Evolutionary conservation across 2,329 filamentous ascomycete genomes (phyloP).

Genomic region (Amauroascus verrucosus): DNA sequence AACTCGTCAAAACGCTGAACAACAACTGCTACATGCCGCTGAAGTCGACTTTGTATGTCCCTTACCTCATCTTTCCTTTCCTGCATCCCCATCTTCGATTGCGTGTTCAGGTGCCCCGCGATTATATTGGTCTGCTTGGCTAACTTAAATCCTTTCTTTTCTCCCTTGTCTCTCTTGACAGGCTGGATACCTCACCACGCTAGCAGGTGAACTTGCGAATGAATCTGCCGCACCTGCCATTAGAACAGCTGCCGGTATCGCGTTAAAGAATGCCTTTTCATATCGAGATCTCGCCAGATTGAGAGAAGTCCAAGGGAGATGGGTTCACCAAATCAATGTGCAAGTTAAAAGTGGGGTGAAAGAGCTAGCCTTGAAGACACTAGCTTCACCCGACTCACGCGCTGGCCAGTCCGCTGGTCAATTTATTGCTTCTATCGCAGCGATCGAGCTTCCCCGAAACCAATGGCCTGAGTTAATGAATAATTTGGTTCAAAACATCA

Average conservation of each 20-base stretch:
- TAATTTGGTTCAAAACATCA: constrained; percentile 82
- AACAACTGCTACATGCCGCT: constrained; percentile 84
- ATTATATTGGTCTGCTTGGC: neutral
- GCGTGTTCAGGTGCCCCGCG: neutral
- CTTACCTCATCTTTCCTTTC: constrained; percentile 9
- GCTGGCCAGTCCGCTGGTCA: constrained; percentile 85
- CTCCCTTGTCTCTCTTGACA: constrained; percentile 31
- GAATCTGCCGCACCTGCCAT: constrained; percentile 73
- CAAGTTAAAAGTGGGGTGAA: constrained; percentile 82
- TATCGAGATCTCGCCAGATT: constrained; percentile 80
- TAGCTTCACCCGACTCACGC: constrained; percentile 66
- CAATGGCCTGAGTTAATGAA: constrained; percentile 92
- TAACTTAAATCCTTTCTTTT: neutral
- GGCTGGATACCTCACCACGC: constrained; percentile 84
- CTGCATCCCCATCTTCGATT: too few species aligned
- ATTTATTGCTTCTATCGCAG: constrained; percentile 87
- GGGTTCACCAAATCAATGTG: constrained; percentile 71
- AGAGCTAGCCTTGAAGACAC: constrained; percentile 76
- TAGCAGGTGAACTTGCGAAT: constrained; percentile 90
- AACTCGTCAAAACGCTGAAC: constrained; percentile 82
- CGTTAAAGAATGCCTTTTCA: constrained; percentile 96
- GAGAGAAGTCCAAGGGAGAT: constrained; percentile 85
- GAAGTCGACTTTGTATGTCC: constrained; percentile 84
- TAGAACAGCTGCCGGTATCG: constrained; percentile 87
- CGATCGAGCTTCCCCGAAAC: constrained; percentile 83